Evolutionary conservation across 257 asterid genomes (phyloP), one percentile per base, ranked within the genome.

Genomic region (Solanum chmielewskii): DNA sequence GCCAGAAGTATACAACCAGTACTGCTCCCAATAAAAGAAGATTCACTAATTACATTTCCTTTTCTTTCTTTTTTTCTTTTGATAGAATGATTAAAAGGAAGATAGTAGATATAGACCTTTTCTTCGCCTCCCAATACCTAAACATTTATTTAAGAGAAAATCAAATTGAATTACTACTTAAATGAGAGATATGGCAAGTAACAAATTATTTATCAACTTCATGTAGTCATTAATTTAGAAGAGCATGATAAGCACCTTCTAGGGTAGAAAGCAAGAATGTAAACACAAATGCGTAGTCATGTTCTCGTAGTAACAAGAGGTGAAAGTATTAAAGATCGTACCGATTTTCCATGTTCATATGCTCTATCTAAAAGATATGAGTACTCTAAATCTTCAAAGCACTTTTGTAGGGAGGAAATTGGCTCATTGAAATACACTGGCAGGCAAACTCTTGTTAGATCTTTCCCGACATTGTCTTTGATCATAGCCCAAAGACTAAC

Each of bases 391-490:
- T 96, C 98, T 90, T 96, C 99, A 47, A 92, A 95, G 89, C 98
- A 94, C 85, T 94, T 96, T 87, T 96, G 99, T 88, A 96, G 91
- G 71, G 99, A 92, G 16, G 99, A 96, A 62, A 95, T 86, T 9
- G 99, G 99, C 92, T 96, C 99, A 27, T 96, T 96, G 87, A 96
- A 96, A 90, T 92, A 96, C 74, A 96, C 99, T 25, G 99, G 99
- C 75, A 96, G 96, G 89, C 99, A 96, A 64, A 96, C 98, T 87
- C 96, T 90, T 15, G 98, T 93, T 88, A 96, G 92, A 90, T 96
- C 99, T 90, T 96, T 96, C 59, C 99, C 99, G 23, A 96, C 97
- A 91, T 95, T 96, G 89, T 95, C 99, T 91, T 96, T 96, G 91
- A 97, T 95, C 94, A 95, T 93, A 86, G 99, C 94, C 99, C 99